Conservation (phyloP, 2,329 filamentous ascomycete genomes). For the Colletotrichum kahawae region DNA sequence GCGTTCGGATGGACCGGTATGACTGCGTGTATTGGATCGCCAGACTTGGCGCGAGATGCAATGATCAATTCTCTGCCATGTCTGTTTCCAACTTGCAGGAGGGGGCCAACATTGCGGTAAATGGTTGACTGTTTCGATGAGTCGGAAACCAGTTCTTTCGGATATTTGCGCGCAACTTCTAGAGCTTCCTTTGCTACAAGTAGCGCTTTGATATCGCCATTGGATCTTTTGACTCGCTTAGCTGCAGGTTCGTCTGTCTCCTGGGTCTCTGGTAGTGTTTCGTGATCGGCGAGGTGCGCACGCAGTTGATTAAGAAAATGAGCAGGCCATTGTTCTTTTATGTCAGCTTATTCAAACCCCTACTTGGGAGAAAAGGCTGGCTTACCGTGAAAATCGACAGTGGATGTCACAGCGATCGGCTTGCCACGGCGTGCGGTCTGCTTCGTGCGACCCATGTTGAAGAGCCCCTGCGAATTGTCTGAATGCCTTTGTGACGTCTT, state of each 20-base stretch:
- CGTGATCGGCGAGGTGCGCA: not conserved
- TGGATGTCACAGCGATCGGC: not conserved
- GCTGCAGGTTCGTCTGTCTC: not conserved
- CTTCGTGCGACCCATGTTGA: conserved; percentile 11
- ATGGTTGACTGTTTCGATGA: not conserved
- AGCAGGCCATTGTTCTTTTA: conserved; percentile 10
- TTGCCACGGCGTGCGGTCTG: not conserved
- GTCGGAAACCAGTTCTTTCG: not conserved
- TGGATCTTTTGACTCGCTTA: conserved; percentile 7
- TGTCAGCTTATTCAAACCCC: not conserved
- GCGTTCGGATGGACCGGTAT: not conserved
- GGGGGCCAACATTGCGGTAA: not conserved
- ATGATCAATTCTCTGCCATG: not conserved
- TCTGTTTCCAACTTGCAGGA: not conserved
- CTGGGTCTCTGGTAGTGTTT: not conserved
- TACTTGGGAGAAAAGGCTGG: not conserved
- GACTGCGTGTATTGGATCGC: not conserved
- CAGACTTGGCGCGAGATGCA: not conserved
- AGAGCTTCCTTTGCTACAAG: conserved; percentile 1
- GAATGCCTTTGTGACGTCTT: not conserved
- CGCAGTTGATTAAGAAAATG: not conserved
- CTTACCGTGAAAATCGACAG: conserved; percentile 9
- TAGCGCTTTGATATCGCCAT: not conserved
- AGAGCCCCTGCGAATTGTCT: not conserved
- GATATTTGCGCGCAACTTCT: conserved; percentile 7